A percentile compares a stretch with the other conserved stretches of the same genome.
phyloP scores from a whole-genome alignment of 345 rosid genomes.

The Cardamine chenopodiifolia region DNA sequence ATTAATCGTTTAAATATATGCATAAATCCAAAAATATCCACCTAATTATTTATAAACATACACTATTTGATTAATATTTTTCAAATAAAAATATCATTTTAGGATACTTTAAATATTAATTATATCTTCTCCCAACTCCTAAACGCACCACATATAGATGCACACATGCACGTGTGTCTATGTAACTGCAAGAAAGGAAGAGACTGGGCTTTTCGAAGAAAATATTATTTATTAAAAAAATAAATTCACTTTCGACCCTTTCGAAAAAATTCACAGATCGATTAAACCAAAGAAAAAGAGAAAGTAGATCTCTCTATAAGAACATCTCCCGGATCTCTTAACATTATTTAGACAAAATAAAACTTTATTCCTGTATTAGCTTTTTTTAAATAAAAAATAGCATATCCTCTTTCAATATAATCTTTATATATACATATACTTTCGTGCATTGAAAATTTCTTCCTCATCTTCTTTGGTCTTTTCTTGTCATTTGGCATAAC shows the following conservation, averaged over 20 bases:
- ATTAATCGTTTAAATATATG: neutral
- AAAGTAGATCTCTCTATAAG: slow-evolving; percentile 52
- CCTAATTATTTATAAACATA: neutral
- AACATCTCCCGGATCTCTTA: slow-evolving; percentile 51
- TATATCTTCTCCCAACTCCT: neutral
- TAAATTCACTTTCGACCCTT: slow-evolving; percentile 24
- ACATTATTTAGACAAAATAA: slow-evolving; percentile 33
- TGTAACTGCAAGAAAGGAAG: slow-evolving; percentile 41
- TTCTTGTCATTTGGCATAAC: slow-evolving; percentile 74
- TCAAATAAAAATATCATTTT: neutral
- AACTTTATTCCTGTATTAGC: slow-evolving; percentile 7
- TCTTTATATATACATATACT: slow-evolving; percentile 33
- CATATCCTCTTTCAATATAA: slow-evolving; percentile 25
- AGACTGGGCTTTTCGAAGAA: slow-evolving; percentile 31
- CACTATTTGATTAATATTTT: neutral
- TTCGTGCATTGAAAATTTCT: slow-evolving; percentile 46
- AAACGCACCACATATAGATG: slow-evolving; percentile 22
- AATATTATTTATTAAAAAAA: neutral
- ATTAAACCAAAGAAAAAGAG: slow-evolving; percentile 23
- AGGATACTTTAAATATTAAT: neutral
- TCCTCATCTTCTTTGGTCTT: slow-evolving; percentile 47
- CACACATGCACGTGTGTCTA: slow-evolving; percentile 45
- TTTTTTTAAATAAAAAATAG: neutral
- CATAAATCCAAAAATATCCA: slow-evolving; percentile 1
- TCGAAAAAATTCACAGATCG: slow-evolving; percentile 17